Percentiles rank a stretch among this genome's conserved stretches.
These are phyloP conservation scores for Fragaria vesca DNA, from an alignment of 306 rosid genomes.

Conservation along the genomic window DNA sequence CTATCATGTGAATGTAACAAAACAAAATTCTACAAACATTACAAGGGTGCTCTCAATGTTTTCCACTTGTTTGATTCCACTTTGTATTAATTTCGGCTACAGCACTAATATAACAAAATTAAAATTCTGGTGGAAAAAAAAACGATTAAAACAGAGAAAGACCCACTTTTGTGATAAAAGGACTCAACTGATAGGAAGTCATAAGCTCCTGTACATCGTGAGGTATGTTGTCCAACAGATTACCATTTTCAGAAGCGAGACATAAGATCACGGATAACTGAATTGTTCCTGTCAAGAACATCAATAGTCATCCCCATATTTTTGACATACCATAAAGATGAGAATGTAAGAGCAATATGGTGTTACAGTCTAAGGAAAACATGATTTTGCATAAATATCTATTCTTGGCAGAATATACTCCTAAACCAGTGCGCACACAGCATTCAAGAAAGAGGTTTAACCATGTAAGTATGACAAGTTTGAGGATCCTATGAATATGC, in stretches of 20 bases:
- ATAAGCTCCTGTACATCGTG: constrained; percentile 56
- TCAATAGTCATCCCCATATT: constrained; percentile 23
- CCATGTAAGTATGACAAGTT: neutral
- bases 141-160: constrained; percentile 17
- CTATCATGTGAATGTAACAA: neutral
- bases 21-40: neutral
- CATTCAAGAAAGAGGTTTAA: neutral
- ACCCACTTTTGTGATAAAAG: constrained; percentile 86
- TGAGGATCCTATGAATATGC: too few species aligned
- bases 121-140: neutral
- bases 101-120: constrained; percentile 7
- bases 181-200: constrained; percentile 68
- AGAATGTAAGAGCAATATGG: neutral
- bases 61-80: neutral
- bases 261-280: constrained; percentile 65
- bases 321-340: neutral
- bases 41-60: neutral
- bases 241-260: constrained; percentile 49
- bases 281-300: constrained; percentile 51
- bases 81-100: neutral
- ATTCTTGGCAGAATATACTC: neutral
- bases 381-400: neutral
- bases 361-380: neutral
- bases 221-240: constrained; percentile 47
- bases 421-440: neutral